Conservation (phyloP, 139 green algal species). For the Chlamydomonas urium region DNA sequence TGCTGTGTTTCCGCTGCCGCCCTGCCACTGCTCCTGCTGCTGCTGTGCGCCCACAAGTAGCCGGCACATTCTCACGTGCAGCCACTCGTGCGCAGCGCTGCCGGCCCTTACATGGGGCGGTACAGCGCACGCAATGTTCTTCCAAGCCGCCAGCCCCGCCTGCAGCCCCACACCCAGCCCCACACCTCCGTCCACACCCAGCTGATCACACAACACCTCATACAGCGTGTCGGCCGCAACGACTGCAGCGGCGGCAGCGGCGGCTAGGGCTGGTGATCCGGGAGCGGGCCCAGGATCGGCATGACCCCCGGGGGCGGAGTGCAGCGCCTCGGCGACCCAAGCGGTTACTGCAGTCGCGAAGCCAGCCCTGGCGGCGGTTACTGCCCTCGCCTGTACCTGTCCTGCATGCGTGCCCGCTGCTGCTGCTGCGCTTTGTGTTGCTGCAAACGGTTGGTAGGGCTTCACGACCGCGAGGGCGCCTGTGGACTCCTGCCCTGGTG, state of each 20-base stretch:
- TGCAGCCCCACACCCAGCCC: not conserved
- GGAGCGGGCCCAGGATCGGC: too few relatives aligned
- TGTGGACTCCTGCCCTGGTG: too few relatives aligned
- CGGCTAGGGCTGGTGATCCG: too few relatives aligned
- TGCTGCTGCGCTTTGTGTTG: too few relatives aligned
- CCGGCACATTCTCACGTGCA: constrained; percentile 10
- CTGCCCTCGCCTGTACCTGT: too few relatives aligned
- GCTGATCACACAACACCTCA: not conserved
- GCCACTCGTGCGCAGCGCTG: constrained; percentile 11
- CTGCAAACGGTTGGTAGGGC: too few relatives aligned
- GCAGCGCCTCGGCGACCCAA: not conserved
- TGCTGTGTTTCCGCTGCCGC: too few relatives aligned
- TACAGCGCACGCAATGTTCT: not conserved
- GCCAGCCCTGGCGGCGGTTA: not conserved
- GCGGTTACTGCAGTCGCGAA: not conserved
- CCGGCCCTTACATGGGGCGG: not conserved
- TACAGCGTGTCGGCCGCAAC: not conserved
- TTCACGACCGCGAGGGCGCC: too few relatives aligned
- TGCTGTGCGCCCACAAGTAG: constrained; percentile 8
- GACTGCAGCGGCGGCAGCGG: not conserved
- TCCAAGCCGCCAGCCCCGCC: not conserved
- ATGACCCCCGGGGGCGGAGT: too few relatives aligned
- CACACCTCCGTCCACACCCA: not conserved
- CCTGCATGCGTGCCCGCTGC: too few relatives aligned
- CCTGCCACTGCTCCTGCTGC: too few relatives aligned